Conservation (phyloP, 805 yeast species). For the Teunomyces lycoperdinae region DNA sequence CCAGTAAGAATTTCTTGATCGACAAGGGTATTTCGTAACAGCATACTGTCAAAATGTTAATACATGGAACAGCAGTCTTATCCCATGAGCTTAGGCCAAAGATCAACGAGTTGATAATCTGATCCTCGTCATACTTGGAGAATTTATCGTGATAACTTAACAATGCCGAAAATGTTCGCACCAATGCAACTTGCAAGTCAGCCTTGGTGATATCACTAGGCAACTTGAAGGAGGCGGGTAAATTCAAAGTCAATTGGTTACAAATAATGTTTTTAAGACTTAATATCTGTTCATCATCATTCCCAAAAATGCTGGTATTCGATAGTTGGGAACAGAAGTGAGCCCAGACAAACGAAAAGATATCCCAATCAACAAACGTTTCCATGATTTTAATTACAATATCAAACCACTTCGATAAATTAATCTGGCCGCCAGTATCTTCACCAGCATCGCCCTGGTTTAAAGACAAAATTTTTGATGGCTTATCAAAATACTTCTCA, state of each 20-base stretch:
- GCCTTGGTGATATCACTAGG: slow-evolving; percentile 50
- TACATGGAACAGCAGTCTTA: slow-evolving; percentile 71
- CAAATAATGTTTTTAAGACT: slow-evolving; percentile 48
- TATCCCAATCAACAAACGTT: slow-evolving; percentile 63
- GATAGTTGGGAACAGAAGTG: slow-evolving; percentile 72
- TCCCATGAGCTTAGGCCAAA: slow-evolving; percentile 73
- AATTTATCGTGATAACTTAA: slow-evolving; percentile 57
- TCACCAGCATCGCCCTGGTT: not conserved
- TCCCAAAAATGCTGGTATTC: slow-evolving; percentile 50
- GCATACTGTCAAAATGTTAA: slow-evolving; percentile 71
- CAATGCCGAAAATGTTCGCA: slow-evolving; percentile 60
- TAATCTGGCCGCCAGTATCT: not conserved
- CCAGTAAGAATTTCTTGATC: slow-evolving; percentile 62
- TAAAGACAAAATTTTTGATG: slow-evolving; percentile 24
- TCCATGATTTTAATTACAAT: slow-evolving; percentile 49
- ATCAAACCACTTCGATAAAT: slow-evolving; percentile 48
- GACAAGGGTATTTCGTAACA: slow-evolving; percentile 79
- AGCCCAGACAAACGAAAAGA: slow-evolving; percentile 62
- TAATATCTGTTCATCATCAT: slow-evolving; percentile 38
- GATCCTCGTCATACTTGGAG: slow-evolving; percentile 59
- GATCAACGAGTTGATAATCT: slow-evolving; percentile 56
- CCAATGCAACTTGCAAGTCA: slow-evolving; percentile 64
- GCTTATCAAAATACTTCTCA: slow-evolving; percentile 36
- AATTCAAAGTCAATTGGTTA: slow-evolving; percentile 53
- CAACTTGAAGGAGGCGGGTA: slow-evolving; percentile 37